Conservation (phyloP, 2,329 filamentous ascomycete genomes). For the Beauveria brongniartii region DNA sequence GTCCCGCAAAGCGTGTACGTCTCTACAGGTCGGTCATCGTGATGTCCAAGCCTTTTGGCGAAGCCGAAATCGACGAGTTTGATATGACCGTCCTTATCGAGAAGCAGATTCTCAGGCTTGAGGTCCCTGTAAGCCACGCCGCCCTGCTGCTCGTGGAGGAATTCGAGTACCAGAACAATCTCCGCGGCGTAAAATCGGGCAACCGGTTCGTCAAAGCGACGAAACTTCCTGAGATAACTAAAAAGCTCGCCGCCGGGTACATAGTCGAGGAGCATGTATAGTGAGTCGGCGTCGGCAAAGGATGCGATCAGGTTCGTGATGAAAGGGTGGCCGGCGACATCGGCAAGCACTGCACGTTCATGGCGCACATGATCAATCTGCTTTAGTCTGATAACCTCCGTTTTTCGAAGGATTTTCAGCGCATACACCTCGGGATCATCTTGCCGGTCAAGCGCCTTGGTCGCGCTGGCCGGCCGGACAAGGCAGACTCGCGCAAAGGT, state of each 20-base stretch:
- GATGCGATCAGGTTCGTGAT: conserved; percentile 72
- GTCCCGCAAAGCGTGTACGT: conserved; percentile 81
- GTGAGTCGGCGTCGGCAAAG: conserved; percentile 69
- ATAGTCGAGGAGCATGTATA: conserved; percentile 80
- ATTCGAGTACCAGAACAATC: conserved; percentile 74
- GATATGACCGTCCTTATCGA: conserved; percentile 70
- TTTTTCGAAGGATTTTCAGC: conserved; percentile 69
- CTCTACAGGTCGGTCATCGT: conserved; percentile 46
- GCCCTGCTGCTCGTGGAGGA: conserved; percentile 69
- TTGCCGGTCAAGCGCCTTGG: conserved; percentile 26
- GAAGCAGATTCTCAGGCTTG: conserved; percentile 75
- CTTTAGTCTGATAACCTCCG: conserved; percentile 71
- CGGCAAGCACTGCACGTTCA: conserved; percentile 69
- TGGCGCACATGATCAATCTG: conserved; percentile 82
- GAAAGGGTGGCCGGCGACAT: conserved; percentile 74
- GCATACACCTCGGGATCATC: conserved; percentile 55
- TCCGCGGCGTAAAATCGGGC: conserved; percentile 79
- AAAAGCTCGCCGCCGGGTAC: conserved; percentile 80
- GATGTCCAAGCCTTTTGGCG: conserved; percentile 64
- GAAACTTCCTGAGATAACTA: conserved; percentile 68
- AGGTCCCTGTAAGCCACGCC: conserved; percentile 73
- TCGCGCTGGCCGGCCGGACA: conserved; percentile 53
- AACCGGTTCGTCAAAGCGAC: conserved; percentile 70
- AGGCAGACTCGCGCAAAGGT: conserved; percentile 80
- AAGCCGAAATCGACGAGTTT: conserved; percentile 83